Evolutionary conservation across 179 eudicot species (phyloP), one percentile per base, ranked within the genome.

Genomic region (Gypsophila paniculata): DNA sequence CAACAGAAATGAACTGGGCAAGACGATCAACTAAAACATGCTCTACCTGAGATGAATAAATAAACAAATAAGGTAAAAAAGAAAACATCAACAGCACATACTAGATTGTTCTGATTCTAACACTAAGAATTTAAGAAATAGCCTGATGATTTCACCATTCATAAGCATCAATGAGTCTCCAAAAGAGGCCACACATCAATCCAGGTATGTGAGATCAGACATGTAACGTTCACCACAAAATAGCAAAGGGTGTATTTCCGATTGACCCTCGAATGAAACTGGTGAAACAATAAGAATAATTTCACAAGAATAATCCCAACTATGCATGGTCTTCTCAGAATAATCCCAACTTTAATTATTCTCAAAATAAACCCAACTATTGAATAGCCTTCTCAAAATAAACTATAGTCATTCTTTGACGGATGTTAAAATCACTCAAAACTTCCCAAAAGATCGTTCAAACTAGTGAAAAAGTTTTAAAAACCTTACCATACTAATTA

Each of bases 21-120:
- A 93, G 77, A 67, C 97, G 97, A 78, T 91, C 98, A 68, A 88
- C 83, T 72, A 93, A 84, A 59, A 91, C 97, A 86, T 93, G 98
- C 77, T 93, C 98, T 60, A 93, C 96, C 98, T 93, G 89, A 70
- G 75, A 75, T 21, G n/a, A 75, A 46, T 21, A 36, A 75, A 38
- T 10, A 46, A 11, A 46, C 3, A 46, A 9, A 44, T 1, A 44
- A 46, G 9, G 34, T 29, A 0, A 46, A 38, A 69, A 55, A 53
- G 39, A 23, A 36, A 23, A 59, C 48, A 54, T 29, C 46, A 73
- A 74, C 68, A 52, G 68, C 12, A 39, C 36, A 55, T 19, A 22
- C 44, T 34, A 19, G 26, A 11, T 58, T 22, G 62, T 25, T 13
- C 8, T 52, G 22, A 13, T 23, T 67, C 14, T 23, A 68, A 18